Conservation (phyloP, 345 rosid genomes). For the Eutrema heterophyllum region DNA sequence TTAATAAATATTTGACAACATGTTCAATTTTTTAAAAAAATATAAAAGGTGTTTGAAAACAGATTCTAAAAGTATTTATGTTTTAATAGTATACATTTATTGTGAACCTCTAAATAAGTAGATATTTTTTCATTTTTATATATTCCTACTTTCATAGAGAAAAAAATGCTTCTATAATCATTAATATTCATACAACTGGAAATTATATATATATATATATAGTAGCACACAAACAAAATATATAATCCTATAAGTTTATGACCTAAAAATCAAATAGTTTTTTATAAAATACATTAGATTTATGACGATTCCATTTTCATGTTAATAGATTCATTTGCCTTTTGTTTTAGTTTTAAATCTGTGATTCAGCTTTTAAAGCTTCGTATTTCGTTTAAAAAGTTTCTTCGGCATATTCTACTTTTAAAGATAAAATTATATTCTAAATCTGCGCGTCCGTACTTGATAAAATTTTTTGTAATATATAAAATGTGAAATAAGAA, state of each 20-base stretch:
- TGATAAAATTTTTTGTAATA: neutral
- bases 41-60: no score
- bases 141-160: neutral
- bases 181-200: neutral
- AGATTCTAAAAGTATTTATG: no score
- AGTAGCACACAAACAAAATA: neutral
- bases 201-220: neutral
- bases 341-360: neutral
- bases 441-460: no score
- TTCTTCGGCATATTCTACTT: neutral
- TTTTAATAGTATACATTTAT: no score
- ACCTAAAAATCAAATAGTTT: neutral
- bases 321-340: neutral
- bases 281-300: neutral
- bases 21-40: no score
- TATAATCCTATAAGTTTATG: neutral
- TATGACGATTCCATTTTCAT: neutral
- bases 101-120: neutral
- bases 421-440: no score
- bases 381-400: conserved; percentile 4
- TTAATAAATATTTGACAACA: no score
- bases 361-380: conserved; percentile 17
- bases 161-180: neutral
- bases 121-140: neutral
- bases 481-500: no score